A percentile compares a stretch with the other conserved stretches of the same genome.
These are phyloP conservation scores for Arabidopsis hybrid DNA, from an alignment of 441 rosid genomes.

Conservation along the genomic window DNA sequence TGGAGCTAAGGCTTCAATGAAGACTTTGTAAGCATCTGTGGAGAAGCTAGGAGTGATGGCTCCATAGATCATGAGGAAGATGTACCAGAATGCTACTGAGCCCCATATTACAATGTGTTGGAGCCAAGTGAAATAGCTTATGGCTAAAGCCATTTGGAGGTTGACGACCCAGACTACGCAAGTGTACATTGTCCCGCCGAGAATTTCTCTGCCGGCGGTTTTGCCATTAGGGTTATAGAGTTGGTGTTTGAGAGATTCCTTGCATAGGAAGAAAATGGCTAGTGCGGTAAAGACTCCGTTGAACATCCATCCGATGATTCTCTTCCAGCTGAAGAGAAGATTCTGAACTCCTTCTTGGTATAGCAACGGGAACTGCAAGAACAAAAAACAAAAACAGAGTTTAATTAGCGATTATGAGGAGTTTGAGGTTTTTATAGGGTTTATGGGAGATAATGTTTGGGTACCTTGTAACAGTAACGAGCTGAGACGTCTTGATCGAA, in stretches of 20 bases:
- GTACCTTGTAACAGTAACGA: slow-evolving; percentile 72
- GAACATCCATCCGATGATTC: slow-evolving; percentile 82
- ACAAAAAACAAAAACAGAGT: background rate
- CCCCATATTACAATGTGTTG: slow-evolving; percentile 98
- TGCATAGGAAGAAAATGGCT: slow-evolving; percentile 84
- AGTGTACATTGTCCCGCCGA: slow-evolving; percentile 89
- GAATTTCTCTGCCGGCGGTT: slow-evolving; percentile 74
- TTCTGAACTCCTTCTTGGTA: slow-evolving; percentile 98
- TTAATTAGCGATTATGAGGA: background rate
- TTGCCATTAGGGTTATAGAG: slow-evolving; percentile 81
- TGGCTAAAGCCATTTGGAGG: slow-evolving; percentile 87
- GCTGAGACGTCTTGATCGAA: slow-evolving; percentile 94
- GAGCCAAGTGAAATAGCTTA: slow-evolving; percentile 83
- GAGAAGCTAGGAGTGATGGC: slow-evolving; percentile 70
- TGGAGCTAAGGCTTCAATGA: slow-evolving; percentile 86
- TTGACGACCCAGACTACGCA: slow-evolving; percentile 90
- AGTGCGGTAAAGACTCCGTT: slow-evolving; percentile 68
- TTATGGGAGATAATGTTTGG: background rate
- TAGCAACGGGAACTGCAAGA: slow-evolving; percentile 76
- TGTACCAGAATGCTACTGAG: slow-evolving; percentile 74
- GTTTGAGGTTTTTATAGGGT: background rate
- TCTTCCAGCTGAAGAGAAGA: slow-evolving; percentile 78
- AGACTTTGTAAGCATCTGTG: slow-evolving; percentile 81
- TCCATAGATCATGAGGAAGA: slow-evolving; percentile 89
- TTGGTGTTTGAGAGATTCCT: slow-evolving; percentile 65